phyloP scores from a whole-genome alignment of 306 rosid species.

The Vigna radiata region DNA sequence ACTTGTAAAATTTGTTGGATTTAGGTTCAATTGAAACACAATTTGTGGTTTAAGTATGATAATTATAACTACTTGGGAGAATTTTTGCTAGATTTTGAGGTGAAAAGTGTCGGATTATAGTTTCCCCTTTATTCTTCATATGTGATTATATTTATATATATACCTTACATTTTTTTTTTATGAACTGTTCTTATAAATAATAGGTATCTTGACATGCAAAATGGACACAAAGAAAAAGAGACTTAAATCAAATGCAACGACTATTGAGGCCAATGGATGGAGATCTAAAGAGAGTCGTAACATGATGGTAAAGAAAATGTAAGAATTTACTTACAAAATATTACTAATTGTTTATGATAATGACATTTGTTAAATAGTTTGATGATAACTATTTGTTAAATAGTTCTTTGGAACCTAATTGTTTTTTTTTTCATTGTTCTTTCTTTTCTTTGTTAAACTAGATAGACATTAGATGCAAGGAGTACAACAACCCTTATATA shows the following conservation, averaged over 20 bases:
- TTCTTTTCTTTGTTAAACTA: too few species aligned
- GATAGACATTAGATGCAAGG: too few species aligned
- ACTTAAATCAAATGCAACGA: not conserved
- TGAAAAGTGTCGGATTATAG: not conserved
- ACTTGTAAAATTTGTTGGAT: too few species aligned
- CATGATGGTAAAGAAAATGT: conserved; percentile 25
- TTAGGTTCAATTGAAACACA: too few species aligned
- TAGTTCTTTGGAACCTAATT: too few species aligned
- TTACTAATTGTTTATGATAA: not conserved
- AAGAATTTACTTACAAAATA: not conserved
- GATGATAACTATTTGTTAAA: too few species aligned
- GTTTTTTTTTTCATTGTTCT: too few species aligned
- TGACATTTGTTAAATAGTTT: too few species aligned
- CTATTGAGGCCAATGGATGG: not conserved
- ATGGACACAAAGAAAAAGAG: conserved; percentile 18
- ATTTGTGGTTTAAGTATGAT: too few species aligned
- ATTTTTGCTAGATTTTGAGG: too few species aligned
- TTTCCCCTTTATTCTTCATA: not conserved
- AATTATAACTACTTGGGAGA: too few species aligned
- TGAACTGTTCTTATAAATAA: conserved; percentile 5
- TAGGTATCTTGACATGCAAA: not conserved
- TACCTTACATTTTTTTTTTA: not conserved
- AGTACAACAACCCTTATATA: too few species aligned
- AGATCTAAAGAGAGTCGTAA: conserved; percentile 15
- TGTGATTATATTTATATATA: not conserved